Conservation (phyloP, 1,284 basidiomycete species). For the Schizopora paradoxa region DNA sequence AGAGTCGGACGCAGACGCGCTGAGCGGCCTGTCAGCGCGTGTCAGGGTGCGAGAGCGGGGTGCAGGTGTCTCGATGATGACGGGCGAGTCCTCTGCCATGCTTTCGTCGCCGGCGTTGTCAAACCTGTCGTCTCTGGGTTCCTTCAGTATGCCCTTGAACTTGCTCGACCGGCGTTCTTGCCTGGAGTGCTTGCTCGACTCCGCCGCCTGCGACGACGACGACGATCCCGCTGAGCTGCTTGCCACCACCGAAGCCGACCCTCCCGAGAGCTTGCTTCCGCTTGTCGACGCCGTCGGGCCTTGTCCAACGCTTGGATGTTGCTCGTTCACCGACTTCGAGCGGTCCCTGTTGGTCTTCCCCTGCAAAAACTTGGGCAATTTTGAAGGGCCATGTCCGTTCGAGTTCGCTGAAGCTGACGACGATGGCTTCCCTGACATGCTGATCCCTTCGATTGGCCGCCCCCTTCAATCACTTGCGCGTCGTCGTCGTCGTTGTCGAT, state of each 20-base stretch:
- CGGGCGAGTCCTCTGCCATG: conserved; percentile 38
- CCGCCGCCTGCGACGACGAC: background rate
- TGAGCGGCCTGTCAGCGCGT: conserved; percentile 43
- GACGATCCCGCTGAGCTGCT: conserved; percentile 1
- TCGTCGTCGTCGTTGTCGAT: too few relatives aligned
- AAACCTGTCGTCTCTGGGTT: conserved; percentile 25
- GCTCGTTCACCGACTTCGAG: conserved; percentile 52
- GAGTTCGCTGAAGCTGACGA: conserved; percentile 31
- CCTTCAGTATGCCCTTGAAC: conserved; percentile 20
- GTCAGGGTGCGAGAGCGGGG: conserved; percentile 32
- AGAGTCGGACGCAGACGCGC: conserved; percentile 28
- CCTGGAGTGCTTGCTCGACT: conserved; percentile 7
- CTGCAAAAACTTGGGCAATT: conserved; percentile 62
- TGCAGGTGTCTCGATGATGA: conserved; percentile 42
- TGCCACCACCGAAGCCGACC: conserved; percentile 28
- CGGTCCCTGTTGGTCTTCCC: conserved; percentile 52
- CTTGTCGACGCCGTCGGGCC: conserved; percentile 27
- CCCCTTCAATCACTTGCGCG: too few relatives aligned
- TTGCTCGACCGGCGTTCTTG: conserved; percentile 19
- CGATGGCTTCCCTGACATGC: too few relatives aligned
- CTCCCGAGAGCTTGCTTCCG: conserved; percentile 37
- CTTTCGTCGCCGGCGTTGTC: conserved; percentile 26
- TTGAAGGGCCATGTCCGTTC: conserved; percentile 35
- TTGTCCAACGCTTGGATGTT: conserved; percentile 20
- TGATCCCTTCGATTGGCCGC: too few relatives aligned